Conservation (phyloP, 1,284 basidiomycete species). For the Quambalaria eucalypti region DNA sequence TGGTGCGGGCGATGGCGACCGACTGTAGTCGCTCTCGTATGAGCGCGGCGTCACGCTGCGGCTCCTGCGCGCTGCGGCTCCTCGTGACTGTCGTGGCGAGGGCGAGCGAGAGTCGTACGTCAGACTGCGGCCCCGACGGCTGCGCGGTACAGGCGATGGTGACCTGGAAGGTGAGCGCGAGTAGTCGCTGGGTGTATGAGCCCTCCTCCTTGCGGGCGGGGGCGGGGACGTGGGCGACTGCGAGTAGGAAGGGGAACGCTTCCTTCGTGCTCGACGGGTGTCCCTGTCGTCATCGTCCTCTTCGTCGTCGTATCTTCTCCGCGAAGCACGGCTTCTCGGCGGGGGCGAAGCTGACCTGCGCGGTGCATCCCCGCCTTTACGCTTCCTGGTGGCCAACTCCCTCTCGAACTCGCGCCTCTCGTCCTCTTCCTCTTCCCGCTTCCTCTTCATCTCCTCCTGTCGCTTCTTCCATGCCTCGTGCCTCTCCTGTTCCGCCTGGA, state of each 20-base stretch:
- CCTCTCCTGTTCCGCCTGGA: slow-evolving; percentile 50
- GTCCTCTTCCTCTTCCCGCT: slow-evolving; percentile 41
- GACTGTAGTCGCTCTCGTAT: neutral
- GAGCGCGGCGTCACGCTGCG: slow-evolving; percentile 3
- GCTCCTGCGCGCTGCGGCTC: neutral
- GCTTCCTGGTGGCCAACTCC: slow-evolving; percentile 9
- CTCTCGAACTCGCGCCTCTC: slow-evolving; percentile 16
- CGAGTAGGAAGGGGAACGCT: too few relatives aligned
- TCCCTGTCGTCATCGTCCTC: slow-evolving; percentile 1
- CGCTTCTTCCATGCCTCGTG: slow-evolving; percentile 44
- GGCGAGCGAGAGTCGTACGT: slow-evolving; percentile 10
- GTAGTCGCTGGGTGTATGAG: neutral
- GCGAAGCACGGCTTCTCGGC: slow-evolving; percentile 6
- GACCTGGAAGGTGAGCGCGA: neutral
- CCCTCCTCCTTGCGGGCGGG: neutral
- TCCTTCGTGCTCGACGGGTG: too few relatives aligned
- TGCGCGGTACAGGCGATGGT: neutral
- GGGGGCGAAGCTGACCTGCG: slow-evolving; percentile 10
- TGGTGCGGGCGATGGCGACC: slow-evolving; percentile 13
- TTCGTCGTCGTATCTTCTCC: slow-evolving; percentile 9
- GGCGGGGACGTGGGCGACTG: neutral
- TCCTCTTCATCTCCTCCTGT: slow-evolving; percentile 25
- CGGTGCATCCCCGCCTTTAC: slow-evolving; percentile 8
- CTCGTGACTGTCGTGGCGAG: slow-evolving; percentile 17
- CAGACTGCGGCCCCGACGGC: neutral